Evolutionary conservation across 2,329 filamentous ascomycete species (phyloP), one percentile per base, ranked within the genome.

Genomic region (Hypoxylon sp.): DNA sequence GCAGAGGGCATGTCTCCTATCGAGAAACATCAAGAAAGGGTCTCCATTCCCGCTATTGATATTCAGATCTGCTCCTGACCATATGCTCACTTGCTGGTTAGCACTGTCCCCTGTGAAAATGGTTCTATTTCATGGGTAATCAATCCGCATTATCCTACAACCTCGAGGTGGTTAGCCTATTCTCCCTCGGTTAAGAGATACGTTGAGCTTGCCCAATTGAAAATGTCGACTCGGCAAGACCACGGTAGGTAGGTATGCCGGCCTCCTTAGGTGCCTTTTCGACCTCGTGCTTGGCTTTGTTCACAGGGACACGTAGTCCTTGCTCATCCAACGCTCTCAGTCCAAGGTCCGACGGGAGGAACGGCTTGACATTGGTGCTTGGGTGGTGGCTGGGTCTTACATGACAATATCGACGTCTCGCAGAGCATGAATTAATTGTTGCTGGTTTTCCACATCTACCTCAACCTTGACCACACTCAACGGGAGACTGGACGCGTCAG

Each of bases 331-430:
- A 19, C 2, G 11, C 69, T 6, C 68, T 71, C 21, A 72, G 60
- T 7, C 67, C 74, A 19, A 77, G 63, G 13, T 77, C 71, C 0
- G 75, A 78, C 1, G 74, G 75, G 25, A 77, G 72, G 48, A 77
- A 77, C 0, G 77, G 49, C 50, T 75, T 73, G 5, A 77, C 75
- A 2, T 70, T 68, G 1, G 75, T 74, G 0, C 19, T 68, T 0
- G 75, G 74, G 25, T 5, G 6, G 19, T 50, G 11, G 3, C 5
- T n/a, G 17, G 23, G 21, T 50, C 71, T 68, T 48, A 74, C 74
- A 74, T 67, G 34, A 72, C 59, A 14, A 75, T 68, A 38, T 75
- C 73, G 28, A 75, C 56, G 25, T 75, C 66, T 48, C 71, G 25
- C 11, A 75, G 52, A 45, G 72, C 72, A 28, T 57, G 46, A 4